Evolutionary conservation across 179 eudicot species (phyloP).

Genomic region (Pouteria campechiana): DNA sequence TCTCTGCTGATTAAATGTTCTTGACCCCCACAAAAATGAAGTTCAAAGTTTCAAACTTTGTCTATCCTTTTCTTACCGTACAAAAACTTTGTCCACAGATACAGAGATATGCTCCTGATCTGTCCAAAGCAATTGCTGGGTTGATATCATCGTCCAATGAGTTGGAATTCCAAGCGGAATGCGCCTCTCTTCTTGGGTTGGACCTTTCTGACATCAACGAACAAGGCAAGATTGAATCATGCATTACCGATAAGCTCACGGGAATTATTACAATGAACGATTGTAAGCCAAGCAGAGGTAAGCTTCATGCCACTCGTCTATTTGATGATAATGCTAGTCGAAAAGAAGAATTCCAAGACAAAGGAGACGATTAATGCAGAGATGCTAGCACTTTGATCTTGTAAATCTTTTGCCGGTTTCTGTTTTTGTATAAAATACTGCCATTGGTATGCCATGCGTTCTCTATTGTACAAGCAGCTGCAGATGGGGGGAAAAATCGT

Average conservation of each 20-base stretch:
- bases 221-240: slow-evolving; percentile 31
- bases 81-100: slow-evolving; percentile 49
- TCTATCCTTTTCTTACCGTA: slow-evolving; percentile 1
- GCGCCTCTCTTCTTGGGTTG: slow-evolving; percentile 67
- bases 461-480: no score
- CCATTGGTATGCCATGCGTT: no score
- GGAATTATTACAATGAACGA: slow-evolving; percentile 49
- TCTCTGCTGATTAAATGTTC: no score
- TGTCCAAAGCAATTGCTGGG: slow-evolving; percentile 75
- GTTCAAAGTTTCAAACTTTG: slow-evolving; percentile 1
- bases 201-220: slow-evolving; percentile 18
- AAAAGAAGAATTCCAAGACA: slow-evolving; percentile 22
- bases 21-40: no score
- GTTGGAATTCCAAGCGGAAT: slow-evolving; percentile 51
- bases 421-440: no score
- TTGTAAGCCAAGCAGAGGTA: slow-evolving; percentile 29
- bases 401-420: no score
- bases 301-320: slow-evolving; percentile 40
- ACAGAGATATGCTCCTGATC: slow-evolving; percentile 78
- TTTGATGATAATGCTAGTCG: slow-evolving; percentile 32
- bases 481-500: no score
- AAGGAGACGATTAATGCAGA: slow-evolving; percentile 46
- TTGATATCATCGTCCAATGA: slow-evolving; percentile 67
- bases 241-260: slow-evolving; percentile 50
- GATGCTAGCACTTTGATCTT: no score